Evolutionary conservation across 768 basidiomycete genomes (phyloP), one percentile per base, ranked within the genome.

Genomic region (Strobilomyces dryophilus): DNA sequence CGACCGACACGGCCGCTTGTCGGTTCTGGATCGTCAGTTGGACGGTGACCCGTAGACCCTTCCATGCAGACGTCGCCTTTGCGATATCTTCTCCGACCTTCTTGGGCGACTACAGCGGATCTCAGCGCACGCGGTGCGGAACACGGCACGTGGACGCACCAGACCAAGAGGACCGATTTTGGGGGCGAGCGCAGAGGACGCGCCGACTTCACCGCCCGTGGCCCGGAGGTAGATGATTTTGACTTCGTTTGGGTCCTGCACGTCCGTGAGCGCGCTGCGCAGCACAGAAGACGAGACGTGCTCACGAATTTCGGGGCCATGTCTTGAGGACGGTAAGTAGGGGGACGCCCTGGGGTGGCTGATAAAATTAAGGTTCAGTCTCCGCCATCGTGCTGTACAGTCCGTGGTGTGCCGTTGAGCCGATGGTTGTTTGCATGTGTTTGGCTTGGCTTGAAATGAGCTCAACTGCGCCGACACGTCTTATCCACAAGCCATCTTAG

Each of bases 71-170:
- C 55, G 97, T 99, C 53, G 95, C 95, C 74, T 99, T 99, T 65
- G 97, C 97, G 71, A 99, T 99, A 77, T 99, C 97, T 92, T 99
- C 97, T 76, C 97, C 97, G 75, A 99, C 97, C 80, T 98, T 98
- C 81, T 99, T 99, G 64, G 97, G 97, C 54, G 97, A 98, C 97
- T 98, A 63, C 46, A 52, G 21, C 21, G 5, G 2, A 36, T 34
- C 32, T 69, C 52, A 68, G 60, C 31, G 53, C 31, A 51, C 37
- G 35, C 34, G 1, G 15, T 37, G 5, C 18, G 44, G 35, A 24
- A 21, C 11, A 24, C 7, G 31, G 35, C 1, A 24, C 42, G 43
- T 31, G 4, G 3, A 75, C 94, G 66, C 71, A 98, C 95, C 71
- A 99, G 79, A 89, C 95, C 95, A 61, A 99, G 86, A 78, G 97